phyloP scores from a whole-genome alignment of 768 basidiomycete genomes.

The Lactarius tabidus region DNA sequence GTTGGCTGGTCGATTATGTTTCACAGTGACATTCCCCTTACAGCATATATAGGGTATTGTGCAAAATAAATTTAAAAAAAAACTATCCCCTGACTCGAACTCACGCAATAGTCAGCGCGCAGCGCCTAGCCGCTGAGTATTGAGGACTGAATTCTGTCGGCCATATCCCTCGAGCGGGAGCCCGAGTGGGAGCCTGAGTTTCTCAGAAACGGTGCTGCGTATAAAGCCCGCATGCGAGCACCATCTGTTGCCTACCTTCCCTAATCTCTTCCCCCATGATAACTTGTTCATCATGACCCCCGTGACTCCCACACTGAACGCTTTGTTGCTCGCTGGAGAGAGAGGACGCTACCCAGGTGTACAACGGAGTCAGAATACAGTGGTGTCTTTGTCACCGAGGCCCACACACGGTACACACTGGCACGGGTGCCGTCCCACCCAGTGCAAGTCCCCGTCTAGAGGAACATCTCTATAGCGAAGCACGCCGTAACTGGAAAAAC shows the following conservation, averaged over 20 bases:
- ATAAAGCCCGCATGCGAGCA: too few relatives aligned
- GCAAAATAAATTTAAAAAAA: neutral
- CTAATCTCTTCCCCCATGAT: neutral
- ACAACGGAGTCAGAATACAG: neutral
- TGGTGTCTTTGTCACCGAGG: too few relatives aligned
- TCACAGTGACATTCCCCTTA: neutral
- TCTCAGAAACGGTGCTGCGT: too few relatives aligned
- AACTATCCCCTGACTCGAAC: neutral
- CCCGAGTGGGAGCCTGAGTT: neutral
- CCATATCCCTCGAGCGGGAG: neutral
- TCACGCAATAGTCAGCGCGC: neutral
- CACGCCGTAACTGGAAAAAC: neutral
- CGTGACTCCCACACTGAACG: neutral
- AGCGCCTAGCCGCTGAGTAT: neutral
- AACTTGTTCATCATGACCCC: neutral
- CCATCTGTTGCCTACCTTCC: neutral
- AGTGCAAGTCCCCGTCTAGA: neutral
- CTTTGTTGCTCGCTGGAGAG: neutral
- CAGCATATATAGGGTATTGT: neutral
- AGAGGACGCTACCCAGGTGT: neutral
- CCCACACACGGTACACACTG: neutral
- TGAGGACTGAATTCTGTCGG: neutral
- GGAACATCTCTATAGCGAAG: neutral
- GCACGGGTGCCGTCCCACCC: too few relatives aligned
- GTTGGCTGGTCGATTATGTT: neutral